These are phyloP conservation scores for Xylaria venustula DNA, from an alignment of 495 filamentous ascomycete species.

Conservation along the genomic window DNA sequence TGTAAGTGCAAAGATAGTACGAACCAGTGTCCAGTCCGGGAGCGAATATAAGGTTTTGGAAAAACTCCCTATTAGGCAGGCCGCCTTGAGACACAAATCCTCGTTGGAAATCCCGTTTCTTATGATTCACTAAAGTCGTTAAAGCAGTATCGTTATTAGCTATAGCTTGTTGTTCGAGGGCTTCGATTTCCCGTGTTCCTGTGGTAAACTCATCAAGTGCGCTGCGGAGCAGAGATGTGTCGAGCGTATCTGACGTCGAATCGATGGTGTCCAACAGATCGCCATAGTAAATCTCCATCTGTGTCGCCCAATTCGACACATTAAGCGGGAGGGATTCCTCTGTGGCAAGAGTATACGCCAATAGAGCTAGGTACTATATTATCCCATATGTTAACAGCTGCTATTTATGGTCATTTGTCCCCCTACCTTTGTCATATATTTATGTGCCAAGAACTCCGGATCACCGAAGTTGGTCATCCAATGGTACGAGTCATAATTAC, in stretches of 20 bases:
- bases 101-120: conserved; percentile 72
- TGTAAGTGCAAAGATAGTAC: not conserved
- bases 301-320: conserved; percentile 63
- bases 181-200: conserved; percentile 54
- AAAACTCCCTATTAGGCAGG: conserved; percentile 76
- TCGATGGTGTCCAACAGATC: conserved; percentile 54
- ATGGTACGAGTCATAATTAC: conserved; percentile 81
- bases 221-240: conserved; percentile 26
- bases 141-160: conserved; percentile 61
- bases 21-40: conserved; percentile 53
- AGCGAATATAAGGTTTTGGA: conserved; percentile 80
- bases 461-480: conserved; percentile 80
- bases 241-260: conserved; percentile 38
- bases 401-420: conserved; percentile 11
- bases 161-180: conserved; percentile 59
- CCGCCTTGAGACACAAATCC: conserved; percentile 74
- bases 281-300: conserved; percentile 58
- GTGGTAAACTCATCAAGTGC: conserved; percentile 50
- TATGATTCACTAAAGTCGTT: conserved; percentile 59
- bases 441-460: conserved; percentile 73
- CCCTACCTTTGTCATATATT: conserved; percentile 54
- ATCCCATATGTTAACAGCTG: not conserved
- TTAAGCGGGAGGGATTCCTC: conserved; percentile 73
- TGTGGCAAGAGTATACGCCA: conserved; percentile 74
- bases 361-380: conserved; percentile 61